Evolutionary conservation across 179 eudicot species (phyloP).

Genomic region (Spergularia azorica): DNA sequence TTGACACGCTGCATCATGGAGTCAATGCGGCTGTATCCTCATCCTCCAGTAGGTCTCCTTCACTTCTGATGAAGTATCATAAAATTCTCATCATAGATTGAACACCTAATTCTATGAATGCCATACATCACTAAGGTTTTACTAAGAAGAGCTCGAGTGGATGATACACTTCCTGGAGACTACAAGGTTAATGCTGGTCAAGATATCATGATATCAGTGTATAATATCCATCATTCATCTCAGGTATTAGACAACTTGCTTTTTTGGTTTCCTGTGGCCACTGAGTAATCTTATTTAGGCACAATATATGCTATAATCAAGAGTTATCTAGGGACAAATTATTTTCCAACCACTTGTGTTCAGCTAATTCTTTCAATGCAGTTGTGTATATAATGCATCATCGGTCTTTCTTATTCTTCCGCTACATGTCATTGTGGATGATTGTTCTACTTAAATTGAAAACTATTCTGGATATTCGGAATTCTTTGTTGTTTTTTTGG

Average conservation of each 20-base stretch:
- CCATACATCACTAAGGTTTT: constrained; percentile 54
- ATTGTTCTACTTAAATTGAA: too few species aligned
- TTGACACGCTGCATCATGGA: constrained; percentile 83
- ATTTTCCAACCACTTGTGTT: too few species aligned
- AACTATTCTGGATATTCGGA: too few species aligned
- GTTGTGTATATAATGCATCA: too few species aligned
- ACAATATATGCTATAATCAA: not conserved
- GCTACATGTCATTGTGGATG: too few species aligned
- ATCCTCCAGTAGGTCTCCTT: constrained; percentile 78
- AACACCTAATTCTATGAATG: not conserved
- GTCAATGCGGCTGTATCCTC: constrained; percentile 94
- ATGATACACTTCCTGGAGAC: constrained; percentile 82
- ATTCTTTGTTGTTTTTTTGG: too few species aligned
- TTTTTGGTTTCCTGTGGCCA: constrained; percentile 4
- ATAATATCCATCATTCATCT: constrained; percentile 88
- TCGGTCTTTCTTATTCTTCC: too few species aligned
- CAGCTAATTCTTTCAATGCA: too few species aligned
- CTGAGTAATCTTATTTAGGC: not conserved
- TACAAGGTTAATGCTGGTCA: constrained; percentile 93
- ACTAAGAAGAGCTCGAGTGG: constrained; percentile 79
- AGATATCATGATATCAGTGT: constrained; percentile 95
- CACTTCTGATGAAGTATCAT: constrained; percentile 1
- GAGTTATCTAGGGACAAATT: not conserved
- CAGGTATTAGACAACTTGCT: constrained; percentile 49
- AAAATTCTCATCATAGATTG: not conserved